A percentile compares a stretch with the other conserved stretches of the same genome.
Evolutionary conservation across 495 filamentous ascomycete species (phyloP).

Genomic region (Penicillium lagena): DNA sequence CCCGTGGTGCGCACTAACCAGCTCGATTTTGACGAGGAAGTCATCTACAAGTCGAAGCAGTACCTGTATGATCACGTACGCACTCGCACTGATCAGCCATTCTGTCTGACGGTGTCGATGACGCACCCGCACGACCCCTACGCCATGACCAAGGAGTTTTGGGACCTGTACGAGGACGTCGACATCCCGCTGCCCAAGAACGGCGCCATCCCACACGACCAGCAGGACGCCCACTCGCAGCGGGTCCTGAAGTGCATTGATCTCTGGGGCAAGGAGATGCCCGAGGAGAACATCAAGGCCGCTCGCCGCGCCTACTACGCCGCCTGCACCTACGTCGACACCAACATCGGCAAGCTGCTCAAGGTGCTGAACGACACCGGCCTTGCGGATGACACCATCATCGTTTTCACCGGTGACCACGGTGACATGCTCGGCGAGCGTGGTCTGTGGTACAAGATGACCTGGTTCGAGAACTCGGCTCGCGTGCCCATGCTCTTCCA

Average conservation of each 20-base stretch:
- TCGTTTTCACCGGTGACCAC: slow-evolving; percentile 84
- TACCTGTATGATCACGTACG: slow-evolving; percentile 81
- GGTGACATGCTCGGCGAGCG: slow-evolving; percentile 91
- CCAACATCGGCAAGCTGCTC: slow-evolving; percentile 75
- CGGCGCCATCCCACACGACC: slow-evolving; percentile 57
- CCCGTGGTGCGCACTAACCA: slow-evolving; percentile 81
- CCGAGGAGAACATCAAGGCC: slow-evolving; percentile 69
- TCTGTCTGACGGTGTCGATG: slow-evolving; percentile 82
- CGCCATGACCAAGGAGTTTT: slow-evolving; percentile 80
- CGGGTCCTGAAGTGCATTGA: slow-evolving; percentile 77
- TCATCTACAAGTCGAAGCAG: slow-evolving; percentile 77
- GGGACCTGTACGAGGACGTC: slow-evolving; percentile 83
- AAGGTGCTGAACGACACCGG: slow-evolving; percentile 65
- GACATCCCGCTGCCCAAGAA: slow-evolving; percentile 76
- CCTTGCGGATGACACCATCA: slow-evolving; percentile 72
- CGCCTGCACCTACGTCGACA: slow-evolving; percentile 82
- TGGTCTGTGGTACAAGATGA: slow-evolving; percentile 93
- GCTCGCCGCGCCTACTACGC: slow-evolving; percentile 83
- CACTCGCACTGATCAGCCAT: slow-evolving; percentile 61
- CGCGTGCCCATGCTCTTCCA: slow-evolving; percentile 77
- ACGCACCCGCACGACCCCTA: slow-evolving; percentile 92
- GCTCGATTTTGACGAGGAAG: slow-evolving; percentile 91
- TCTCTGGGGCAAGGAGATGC: slow-evolving; percentile 68
- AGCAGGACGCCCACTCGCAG: slow-evolving; percentile 77
- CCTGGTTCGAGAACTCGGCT: slow-evolving; percentile 76